A percentile compares a stretch with the other conserved stretches of the same genome.
phyloP scores from a whole-genome alignment of 208 protist species.

The Acanthamoeba culbertsoni region DNA sequence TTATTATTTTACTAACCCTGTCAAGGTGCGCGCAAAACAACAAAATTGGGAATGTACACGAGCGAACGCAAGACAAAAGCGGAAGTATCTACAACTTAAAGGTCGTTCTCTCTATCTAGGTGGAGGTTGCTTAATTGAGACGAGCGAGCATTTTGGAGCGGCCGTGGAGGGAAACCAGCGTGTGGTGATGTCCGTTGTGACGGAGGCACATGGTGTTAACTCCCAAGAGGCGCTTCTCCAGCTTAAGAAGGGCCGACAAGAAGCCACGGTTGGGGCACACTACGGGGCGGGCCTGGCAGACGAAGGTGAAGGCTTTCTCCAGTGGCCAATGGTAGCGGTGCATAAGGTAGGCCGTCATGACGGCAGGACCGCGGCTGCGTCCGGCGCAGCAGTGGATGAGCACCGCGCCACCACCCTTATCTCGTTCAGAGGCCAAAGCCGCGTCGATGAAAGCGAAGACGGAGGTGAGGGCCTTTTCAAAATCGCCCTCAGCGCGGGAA shows the following conservation, averaged over 20 bases:
- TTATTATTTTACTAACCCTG: no score
- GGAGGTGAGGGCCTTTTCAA: background rate
- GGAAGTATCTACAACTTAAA: background rate
- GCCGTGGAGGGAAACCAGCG: background rate
- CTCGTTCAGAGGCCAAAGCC: background rate
- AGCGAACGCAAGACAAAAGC: no score
- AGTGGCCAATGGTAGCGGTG: slow-evolving; percentile 22
- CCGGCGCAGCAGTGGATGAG: slow-evolving; percentile 39
- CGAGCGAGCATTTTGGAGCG: background rate
- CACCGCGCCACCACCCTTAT: background rate
- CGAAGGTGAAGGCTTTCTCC: background rate
- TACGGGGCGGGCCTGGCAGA: background rate
- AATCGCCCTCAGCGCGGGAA: background rate
- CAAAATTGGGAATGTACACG: no score
- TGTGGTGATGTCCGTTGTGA: background rate
- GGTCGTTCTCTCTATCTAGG: background rate
- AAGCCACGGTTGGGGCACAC: slow-evolving; percentile 45
- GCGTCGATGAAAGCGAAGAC: slow-evolving; percentile 10
- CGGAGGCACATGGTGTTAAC: background rate
- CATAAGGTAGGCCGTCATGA: slow-evolving; percentile 51
- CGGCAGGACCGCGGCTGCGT: background rate
- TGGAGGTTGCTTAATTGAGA: background rate
- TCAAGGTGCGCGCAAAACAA: no score
- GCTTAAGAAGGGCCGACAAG: background rate
- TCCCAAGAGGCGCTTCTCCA: slow-evolving; percentile 18